These are phyloP conservation scores for Limtongia smithiae DNA, from an alignment of 805 yeast species.

Conservation along the genomic window DNA sequence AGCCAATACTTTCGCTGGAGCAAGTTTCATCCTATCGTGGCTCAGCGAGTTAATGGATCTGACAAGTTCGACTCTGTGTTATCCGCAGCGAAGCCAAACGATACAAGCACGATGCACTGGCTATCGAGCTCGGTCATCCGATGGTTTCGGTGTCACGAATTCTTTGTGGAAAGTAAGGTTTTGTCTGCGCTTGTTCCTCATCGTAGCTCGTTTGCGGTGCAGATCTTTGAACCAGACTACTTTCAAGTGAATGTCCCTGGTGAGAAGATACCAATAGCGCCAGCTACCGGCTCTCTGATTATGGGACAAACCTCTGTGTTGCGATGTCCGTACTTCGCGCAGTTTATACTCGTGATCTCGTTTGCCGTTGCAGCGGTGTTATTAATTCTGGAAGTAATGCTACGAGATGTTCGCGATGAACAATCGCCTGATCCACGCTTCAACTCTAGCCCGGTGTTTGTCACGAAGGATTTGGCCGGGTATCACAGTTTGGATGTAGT, in stretches of 20 bases:
- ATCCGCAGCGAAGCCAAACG: too few relatives aligned
- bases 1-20: neutral
- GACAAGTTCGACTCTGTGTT: neutral
- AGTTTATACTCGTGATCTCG: constrained; percentile 6
- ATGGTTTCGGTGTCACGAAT: constrained; percentile 1
- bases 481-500: constrained; percentile 64
- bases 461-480: constrained; percentile 45
- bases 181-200: constrained; percentile 8
- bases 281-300: neutral
- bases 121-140: neutral
- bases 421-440: constrained; percentile 29
- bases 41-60: neutral
- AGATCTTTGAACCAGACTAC: constrained; percentile 14
- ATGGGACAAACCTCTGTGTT: neutral
- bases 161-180: neutral
- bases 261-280: neutral
- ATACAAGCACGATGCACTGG: too few relatives aligned
- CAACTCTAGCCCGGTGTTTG: constrained; percentile 29
- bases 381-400: constrained; percentile 18
- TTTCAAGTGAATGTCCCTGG: constrained; percentile 1
- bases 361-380: constrained; percentile 9
- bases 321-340: neutral
- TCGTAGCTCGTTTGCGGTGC: constrained; percentile 5
- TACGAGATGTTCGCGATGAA: constrained; percentile 28
- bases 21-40: too few relatives aligned